Evolutionary conservation across 306 rosid genomes (phyloP).

Genomic region (Cucurbita maxima): DNA sequence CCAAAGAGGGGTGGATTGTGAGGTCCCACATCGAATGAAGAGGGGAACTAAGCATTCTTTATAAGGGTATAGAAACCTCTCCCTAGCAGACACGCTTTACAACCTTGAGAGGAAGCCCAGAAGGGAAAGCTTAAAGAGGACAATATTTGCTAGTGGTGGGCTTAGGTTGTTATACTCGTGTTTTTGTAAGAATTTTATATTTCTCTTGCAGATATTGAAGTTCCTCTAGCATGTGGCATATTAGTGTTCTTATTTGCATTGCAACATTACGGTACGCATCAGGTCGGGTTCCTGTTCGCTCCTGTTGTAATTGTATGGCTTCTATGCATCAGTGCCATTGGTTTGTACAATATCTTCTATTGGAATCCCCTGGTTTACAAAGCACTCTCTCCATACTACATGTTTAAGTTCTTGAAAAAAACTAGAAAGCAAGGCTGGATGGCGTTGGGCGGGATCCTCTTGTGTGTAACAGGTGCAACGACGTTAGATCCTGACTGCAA

Average conservation of each 20-base stretch:
- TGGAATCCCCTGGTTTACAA: conserved; percentile 86
- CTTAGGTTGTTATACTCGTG: background rate
- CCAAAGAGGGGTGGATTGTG: too few relatives aligned
- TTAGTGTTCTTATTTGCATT: conserved; percentile 67
- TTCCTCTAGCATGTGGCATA: conserved; percentile 72
- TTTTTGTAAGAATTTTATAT: background rate
- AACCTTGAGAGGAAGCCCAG: too few relatives aligned
- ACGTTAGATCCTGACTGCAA: background rate
- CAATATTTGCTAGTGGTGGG: too few relatives aligned
- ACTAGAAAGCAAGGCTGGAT: conserved; percentile 82
- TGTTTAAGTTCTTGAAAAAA: conserved; percentile 74
- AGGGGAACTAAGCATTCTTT: too few relatives aligned
- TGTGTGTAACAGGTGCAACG: conserved; percentile 74
- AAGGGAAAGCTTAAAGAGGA: too few relatives aligned
- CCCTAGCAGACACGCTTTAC: too few relatives aligned
- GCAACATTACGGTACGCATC: conserved; percentile 90
- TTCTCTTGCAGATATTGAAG: conserved; percentile 61
- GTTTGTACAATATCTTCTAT: conserved; percentile 63
- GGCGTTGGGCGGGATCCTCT: conserved; percentile 84
- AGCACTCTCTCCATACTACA: conserved; percentile 93
- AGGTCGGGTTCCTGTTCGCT: conserved; percentile 74
- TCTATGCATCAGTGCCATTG: conserved; percentile 80
- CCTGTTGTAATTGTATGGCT: conserved; percentile 85
- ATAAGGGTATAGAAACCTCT: too few relatives aligned
- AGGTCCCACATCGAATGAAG: too few relatives aligned